A percentile compares a stretch with the other conserved stretches of the same genome.
Conservation (phyloP, 768 basidiomycete genomes). For the Podaxis sp. region DNA sequence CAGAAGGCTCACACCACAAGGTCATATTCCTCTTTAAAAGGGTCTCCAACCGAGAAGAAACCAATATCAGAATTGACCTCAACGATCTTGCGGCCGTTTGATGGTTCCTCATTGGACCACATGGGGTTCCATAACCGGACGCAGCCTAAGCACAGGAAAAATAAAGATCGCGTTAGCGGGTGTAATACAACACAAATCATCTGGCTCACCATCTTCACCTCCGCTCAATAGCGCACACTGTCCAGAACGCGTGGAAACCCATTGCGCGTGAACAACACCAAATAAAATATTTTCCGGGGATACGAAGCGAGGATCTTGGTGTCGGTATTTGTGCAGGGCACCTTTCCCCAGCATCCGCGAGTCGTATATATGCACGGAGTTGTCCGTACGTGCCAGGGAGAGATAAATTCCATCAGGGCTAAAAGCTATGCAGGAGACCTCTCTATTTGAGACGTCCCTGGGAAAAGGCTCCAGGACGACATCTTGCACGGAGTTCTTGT, state of each 20-base stretch:
- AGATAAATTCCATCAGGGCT: constrained; percentile 63
- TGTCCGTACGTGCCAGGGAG: constrained; percentile 59
- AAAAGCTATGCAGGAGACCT: constrained; percentile 50
- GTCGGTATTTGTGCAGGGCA: constrained; percentile 49
- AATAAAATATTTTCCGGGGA: background rate
- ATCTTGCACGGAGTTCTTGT: constrained; percentile 23
- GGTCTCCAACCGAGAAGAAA: constrained; percentile 58
- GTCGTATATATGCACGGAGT: constrained; percentile 62
- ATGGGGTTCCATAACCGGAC: constrained; percentile 66
- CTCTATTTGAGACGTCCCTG: constrained; percentile 16
- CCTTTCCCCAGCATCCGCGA: constrained; percentile 43
- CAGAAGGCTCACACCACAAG: constrained; percentile 54
- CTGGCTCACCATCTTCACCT: constrained; percentile 11
- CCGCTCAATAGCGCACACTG: constrained; percentile 7
- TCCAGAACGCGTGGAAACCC: constrained; percentile 8
- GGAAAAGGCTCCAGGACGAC: constrained; percentile 36
- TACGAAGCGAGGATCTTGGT: constrained; percentile 23
- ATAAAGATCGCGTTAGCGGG: background rate
- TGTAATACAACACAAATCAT: background rate
- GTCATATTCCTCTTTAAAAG: constrained; percentile 46
- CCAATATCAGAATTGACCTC: constrained; percentile 56
- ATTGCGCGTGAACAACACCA: constrained; percentile 4
- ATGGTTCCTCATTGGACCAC: constrained; percentile 30
- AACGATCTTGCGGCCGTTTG: constrained; percentile 50
- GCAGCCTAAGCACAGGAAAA: constrained; percentile 45